phyloP scores from a whole-genome alignment of 495 filamentous ascomycete genomes.

The Aspergillus affinis region DNA sequence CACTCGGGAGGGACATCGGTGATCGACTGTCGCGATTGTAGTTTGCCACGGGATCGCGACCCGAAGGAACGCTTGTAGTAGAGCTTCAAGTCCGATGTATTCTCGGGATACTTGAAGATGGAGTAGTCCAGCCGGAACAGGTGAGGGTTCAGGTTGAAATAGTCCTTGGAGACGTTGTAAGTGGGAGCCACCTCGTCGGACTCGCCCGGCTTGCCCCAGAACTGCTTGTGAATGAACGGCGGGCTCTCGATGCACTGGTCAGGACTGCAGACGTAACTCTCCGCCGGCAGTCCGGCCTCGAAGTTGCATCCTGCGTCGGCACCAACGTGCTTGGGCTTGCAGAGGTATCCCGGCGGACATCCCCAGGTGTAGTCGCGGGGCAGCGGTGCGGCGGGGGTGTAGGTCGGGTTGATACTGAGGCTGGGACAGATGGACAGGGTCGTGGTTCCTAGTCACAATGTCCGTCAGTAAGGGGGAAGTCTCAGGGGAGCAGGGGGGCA shows the following conservation, averaged over 20 bases:
- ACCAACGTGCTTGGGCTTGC: slow-evolving; percentile 33
- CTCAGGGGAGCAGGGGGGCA: background rate
- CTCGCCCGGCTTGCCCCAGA: slow-evolving; percentile 34
- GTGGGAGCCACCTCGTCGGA: slow-evolving; percentile 37
- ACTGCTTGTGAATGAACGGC: slow-evolving; percentile 30
- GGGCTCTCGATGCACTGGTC: slow-evolving; percentile 53
- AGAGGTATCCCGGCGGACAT: slow-evolving; percentile 63
- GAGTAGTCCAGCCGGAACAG: slow-evolving; percentile 61
- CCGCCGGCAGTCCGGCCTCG: slow-evolving; percentile 51
- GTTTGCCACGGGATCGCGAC: background rate
- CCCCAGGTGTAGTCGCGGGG: slow-evolving; percentile 51
- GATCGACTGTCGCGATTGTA: slow-evolving; percentile 8
- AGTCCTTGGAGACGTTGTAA: slow-evolving; percentile 52
- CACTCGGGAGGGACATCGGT: slow-evolving; percentile 41
- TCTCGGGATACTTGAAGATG: slow-evolving; percentile 48
- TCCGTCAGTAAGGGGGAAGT: background rate
- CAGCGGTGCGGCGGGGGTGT: slow-evolving; percentile 29
- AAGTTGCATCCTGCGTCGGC: slow-evolving; percentile 49
- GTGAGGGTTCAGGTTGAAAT: slow-evolving; percentile 64
- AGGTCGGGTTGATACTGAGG: slow-evolving; percentile 32
- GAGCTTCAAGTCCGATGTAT: background rate
- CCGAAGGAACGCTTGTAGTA: slow-evolving; percentile 7
- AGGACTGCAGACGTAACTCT: slow-evolving; percentile 53
- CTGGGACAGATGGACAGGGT: slow-evolving; percentile 27
- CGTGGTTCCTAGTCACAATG: slow-evolving; percentile 13